Base-by-base conservation (phyloP, 2,329 filamentous ascomycete genomes). In the Verticillium klebahnii region DNA sequence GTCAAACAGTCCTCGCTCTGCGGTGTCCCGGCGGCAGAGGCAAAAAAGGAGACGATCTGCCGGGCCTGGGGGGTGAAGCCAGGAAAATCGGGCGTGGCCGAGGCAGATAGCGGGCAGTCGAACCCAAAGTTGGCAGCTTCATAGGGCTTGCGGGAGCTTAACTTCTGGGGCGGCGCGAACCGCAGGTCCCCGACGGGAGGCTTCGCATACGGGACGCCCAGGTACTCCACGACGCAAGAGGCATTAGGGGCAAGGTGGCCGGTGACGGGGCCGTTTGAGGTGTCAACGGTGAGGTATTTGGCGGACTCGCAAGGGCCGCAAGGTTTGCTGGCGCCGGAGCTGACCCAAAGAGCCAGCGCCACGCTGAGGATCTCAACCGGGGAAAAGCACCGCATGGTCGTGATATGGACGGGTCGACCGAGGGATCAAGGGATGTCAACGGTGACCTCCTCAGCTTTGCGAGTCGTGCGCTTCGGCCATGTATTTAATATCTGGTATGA, bases 1-100 rank as follows among this genome's bases (percentile, higher is more conserved):
- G 71, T 72, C 11, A 79, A 63, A 34, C 76, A 78, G 61, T 78
- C 76, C 60, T 78, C 75, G 58, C 69, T 69, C 56, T 70, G 63
- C 3, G 68, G 61, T 14, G 69, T 69, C 8, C 68, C 68, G 1
- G 64, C 64, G n/a, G 61, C 60, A 1, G 64, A 63, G 11, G 66
- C 61, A 61, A 69, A 69, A 36, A 68, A 67, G 15, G 62, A 56
- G 19, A 72, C 60, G 40, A 70, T 66, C 2, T 61, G 65, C 63
- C 68, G 72, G 0, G 72, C 70, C 61, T 74, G 72, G 5, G 71
- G 65, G 5, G 70, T 74, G 57, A 74, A 68, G 15, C 64, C 67
- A 0, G 68, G 70, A 31, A 68, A 69, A 52, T 69, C 60, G n/a
- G 70, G 63, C 1, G 68, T 62, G 11, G 62, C 62, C 8, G 67